A percentile compares a stretch with the other conserved stretches of the same genome.
Evolutionary conservation across 164 flowering plant genomes (phyloP).

Genomic region (Akebia trifoliata): DNA sequence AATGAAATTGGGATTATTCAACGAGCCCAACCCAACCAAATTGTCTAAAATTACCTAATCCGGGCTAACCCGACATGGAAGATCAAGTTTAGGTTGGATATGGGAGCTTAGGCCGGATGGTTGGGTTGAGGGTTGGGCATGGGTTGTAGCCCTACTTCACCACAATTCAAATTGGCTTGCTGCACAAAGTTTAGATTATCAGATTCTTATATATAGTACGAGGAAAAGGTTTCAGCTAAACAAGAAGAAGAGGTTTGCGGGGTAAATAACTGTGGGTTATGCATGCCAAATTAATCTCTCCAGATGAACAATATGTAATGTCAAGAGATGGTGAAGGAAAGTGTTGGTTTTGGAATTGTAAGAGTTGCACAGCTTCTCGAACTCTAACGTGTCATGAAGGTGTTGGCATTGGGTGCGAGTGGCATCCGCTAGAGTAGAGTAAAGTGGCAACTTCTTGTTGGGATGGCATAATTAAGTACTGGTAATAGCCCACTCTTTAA

Average conservation of each 20-base stretch:
- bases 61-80: too few relatives aligned
- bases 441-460: slow-evolving; percentile 98
- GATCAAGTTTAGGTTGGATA: too few relatives aligned
- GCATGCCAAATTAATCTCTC: slow-evolving; percentile 98
- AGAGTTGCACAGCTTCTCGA: slow-evolving; percentile 84
- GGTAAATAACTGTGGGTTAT: slow-evolving; percentile 91
- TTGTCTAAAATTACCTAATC: too few relatives aligned
- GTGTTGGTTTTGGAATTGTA: slow-evolving; percentile 99
- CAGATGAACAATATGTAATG: slow-evolving; percentile 97
- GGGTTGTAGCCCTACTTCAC: too few relatives aligned
- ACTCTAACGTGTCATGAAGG: slow-evolving; percentile 86
- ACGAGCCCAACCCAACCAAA: too few relatives aligned
- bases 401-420: slow-evolving; percentile 86
- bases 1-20: too few relatives aligned
- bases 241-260: slow-evolving; percentile 97
- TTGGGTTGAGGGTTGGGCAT: too few relatives aligned
- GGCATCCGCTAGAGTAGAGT: slow-evolving; percentile 98
- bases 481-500: slow-evolving; percentile 37
- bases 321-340: slow-evolving; percentile 97
- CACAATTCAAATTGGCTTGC: slow-evolving; percentile 96
- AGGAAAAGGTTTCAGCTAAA: slow-evolving; percentile 79
- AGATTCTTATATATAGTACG: slow-evolving; percentile 90
- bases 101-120: too few relatives aligned
- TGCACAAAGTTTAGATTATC: slow-evolving; percentile 97
- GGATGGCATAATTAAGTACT: slow-evolving; percentile 98